Evolutionary conservation across 1,284 basidiomycete genomes (phyloP), one percentile per base, ranked within the genome.

Genomic region (Fomitopsis pinicola): DNA sequence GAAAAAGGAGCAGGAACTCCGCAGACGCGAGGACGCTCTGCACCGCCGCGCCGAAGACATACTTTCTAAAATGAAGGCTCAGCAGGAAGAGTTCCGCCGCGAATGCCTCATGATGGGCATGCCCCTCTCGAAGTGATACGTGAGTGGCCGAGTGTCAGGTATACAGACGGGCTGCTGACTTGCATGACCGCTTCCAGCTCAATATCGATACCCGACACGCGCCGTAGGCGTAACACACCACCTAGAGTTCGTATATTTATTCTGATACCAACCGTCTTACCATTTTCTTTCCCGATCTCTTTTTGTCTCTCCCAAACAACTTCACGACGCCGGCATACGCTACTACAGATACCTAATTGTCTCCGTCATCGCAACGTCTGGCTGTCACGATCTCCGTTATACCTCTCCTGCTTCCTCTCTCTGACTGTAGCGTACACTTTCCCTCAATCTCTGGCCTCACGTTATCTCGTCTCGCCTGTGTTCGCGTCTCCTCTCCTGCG

Each of bases 1-100:
- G 28, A 59, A 55, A 40, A 59, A 59, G 48, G 59, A 59, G 44
- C 48, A 57, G 33, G 59, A 61, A 45, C 46, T 57, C 35, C 50
- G 56, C 14, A 61, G 38, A 14, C 45, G 55, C 55, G 59, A 57
- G 55, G 59, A 61, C 8, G 38, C 48, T 9, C 33, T 61, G 46
- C 56, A 60, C 45, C 59, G 59, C 40, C 42, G 42, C 5, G 59
- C 59, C 9, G 55, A 42, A n/a, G 59, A 61, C n/a, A 28, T 61
- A 3, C 48, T 61, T 10, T 19, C 53, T 2, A 57, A 38, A 38
- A 57, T 61, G 45, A 52, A 61, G 17, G 46, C 55, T 10, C 40
- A 40, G 17, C 55, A 57, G 14, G 59, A 61, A 12, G 59, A 61
- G 44, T 57, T 61, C 35, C 59, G 55, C 12, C 26, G 42, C n/a